A percentile compares a stretch with the other conserved stretches of the same genome.
phyloP scores from a whole-genome alignment of 306 rosid species.

The Pterocarpus macrocarpus region DNA sequence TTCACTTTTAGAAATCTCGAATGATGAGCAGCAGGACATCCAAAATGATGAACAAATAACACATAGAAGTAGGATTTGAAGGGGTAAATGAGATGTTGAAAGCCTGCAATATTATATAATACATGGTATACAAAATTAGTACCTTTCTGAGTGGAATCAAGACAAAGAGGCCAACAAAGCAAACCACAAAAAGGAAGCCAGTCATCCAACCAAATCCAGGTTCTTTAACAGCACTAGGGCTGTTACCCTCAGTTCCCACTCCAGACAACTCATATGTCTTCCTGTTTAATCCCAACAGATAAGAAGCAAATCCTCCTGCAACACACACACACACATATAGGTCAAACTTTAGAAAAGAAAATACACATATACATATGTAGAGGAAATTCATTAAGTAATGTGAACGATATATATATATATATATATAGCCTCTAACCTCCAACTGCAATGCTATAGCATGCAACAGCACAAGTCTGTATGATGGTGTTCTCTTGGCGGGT shows the following conservation, averaged over 20 bases:
- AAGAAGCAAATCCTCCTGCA: constrained; percentile 93
- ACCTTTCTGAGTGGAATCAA: constrained; percentile 96
- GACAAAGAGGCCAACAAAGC: constrained; percentile 96
- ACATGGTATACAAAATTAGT: background rate
- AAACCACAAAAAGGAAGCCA: constrained; percentile 79
- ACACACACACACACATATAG: background rate
- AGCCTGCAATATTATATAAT: background rate
- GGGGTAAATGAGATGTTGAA: background rate
- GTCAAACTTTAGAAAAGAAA: background rate
- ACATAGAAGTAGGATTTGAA: background rate
- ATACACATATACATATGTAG: background rate
- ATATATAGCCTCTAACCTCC: constrained; percentile 60
- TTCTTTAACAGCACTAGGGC: constrained; percentile 60
- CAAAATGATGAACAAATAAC: background rate
- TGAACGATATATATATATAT: background rate
- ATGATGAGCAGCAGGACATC: constrained; percentile 6
- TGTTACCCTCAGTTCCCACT: constrained; percentile 70
- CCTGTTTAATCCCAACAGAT: constrained; percentile 80
- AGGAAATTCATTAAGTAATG: constrained; percentile 12
- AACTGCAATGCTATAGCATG: constrained; percentile 86
- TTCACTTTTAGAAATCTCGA: background rate
- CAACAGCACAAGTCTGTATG: constrained; percentile 91
- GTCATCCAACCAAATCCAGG: constrained; percentile 96
- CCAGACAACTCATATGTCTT: constrained; percentile 88
- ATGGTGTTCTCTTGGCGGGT: constrained; percentile 93